These are phyloP conservation scores for Metarhizium brunneum DNA, from an alignment of 2,329 filamentous ascomycete species.

Conservation along the genomic window DNA sequence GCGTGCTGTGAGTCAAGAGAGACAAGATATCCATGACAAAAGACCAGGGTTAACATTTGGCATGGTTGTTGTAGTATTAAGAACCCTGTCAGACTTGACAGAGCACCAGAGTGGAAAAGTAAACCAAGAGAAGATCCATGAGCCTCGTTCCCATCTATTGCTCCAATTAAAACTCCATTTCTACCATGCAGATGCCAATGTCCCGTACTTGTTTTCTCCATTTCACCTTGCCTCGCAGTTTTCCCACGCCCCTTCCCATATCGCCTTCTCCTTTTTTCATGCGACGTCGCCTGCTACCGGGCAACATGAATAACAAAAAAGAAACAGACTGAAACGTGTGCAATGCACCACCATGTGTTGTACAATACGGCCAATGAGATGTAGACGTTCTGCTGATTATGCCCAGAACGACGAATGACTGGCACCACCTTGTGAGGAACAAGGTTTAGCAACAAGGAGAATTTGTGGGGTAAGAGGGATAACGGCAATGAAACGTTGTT, in stretches of 20 bases:
- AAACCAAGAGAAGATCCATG: background rate
- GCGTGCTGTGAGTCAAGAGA: background rate
- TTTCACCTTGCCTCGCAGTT: background rate
- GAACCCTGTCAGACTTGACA: background rate
- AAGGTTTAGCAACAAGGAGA: too few relatives aligned
- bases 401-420: background rate
- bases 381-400: background rate
- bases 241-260: background rate
- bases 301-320: background rate
- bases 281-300: background rate
- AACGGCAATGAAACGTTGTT: background rate
- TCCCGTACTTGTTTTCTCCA: background rate
- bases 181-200: background rate
- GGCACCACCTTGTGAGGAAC: background rate
- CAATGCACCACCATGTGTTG: background rate
- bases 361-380: background rate
- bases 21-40: background rate
- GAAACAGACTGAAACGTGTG: background rate
- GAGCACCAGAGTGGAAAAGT: background rate
- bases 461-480: background rate
- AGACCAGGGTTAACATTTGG: background rate
- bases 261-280: background rate
- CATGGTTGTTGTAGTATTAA: background rate
- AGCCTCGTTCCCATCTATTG: conserved; percentile 1
- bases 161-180: conserved; percentile 1